These are phyloP conservation scores for Colletotrichum eremochloae DNA, from an alignment of 2,329 filamentous ascomycete genomes.

Conservation along the genomic window DNA sequence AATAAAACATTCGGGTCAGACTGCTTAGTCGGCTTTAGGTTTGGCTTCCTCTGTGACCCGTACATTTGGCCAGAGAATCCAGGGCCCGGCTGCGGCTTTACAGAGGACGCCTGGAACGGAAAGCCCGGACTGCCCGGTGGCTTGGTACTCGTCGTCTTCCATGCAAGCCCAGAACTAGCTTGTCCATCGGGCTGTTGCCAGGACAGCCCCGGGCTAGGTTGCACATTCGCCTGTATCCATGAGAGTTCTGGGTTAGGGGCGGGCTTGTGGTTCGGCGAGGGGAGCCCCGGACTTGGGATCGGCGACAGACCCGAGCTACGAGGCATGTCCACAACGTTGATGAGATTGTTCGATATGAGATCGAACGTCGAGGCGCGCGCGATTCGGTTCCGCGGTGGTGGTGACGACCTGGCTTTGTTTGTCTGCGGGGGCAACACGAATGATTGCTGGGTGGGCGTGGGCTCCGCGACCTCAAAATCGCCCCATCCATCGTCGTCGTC, in stretches of 20 bases:
- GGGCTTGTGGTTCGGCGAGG: slow-evolving; percentile 2
- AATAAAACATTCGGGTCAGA: slow-evolving; percentile 72
- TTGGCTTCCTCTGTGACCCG: slow-evolving; percentile 11
- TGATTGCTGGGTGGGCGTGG: slow-evolving; percentile 43
- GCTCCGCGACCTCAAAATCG: slow-evolving; percentile 73
- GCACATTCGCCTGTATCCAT: too few relatives aligned
- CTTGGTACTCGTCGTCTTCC: slow-evolving; percentile 19
- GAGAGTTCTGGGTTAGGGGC: slow-evolving; percentile 11
- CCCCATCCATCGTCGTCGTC: slow-evolving; percentile 76
- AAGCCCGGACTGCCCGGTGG: slow-evolving; percentile 16
- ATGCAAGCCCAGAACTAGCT: slow-evolving; percentile 21
- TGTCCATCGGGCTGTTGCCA: slow-evolving; percentile 17
- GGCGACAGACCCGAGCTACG: slow-evolving; percentile 23
- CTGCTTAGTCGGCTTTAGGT: slow-evolving; percentile 15
- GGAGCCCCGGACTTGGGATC: slow-evolving; percentile 34
- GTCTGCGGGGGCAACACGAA: slow-evolving; percentile 36
- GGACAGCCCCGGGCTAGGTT: slow-evolving; percentile 11
- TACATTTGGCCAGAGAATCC: slow-evolving; percentile 38
- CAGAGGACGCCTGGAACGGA: slow-evolving; percentile 15
- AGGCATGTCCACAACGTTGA: slow-evolving; percentile 52
- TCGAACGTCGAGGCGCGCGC: slow-evolving; percentile 66
- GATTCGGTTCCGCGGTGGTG: slow-evolving; percentile 48
- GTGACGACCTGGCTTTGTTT: slow-evolving; percentile 40
- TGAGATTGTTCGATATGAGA: slow-evolving; percentile 65
- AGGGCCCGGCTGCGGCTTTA: slow-evolving; percentile 44